Evolutionary conservation across 768 basidiomycete species (phyloP).

Genomic region (Serendipita sp.): DNA sequence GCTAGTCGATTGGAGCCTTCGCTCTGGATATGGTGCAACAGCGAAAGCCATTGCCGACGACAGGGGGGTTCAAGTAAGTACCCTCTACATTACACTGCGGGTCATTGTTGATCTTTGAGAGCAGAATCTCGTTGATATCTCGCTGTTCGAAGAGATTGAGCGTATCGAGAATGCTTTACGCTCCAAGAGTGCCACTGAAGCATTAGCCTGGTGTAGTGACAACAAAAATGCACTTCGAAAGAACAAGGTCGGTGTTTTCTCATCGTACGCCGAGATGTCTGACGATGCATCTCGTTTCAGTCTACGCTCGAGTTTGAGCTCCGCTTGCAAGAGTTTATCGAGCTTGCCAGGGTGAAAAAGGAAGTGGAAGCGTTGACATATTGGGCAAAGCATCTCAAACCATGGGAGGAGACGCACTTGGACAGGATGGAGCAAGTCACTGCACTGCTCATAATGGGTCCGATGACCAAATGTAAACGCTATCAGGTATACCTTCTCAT

Average conservation of each 20-base stretch:
- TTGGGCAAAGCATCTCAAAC: conserved; percentile 57
- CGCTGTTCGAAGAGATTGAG: conserved; percentile 71
- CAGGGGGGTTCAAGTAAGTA: conserved; percentile 59
- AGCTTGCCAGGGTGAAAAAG: conserved; percentile 57
- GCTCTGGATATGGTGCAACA: conserved; percentile 60
- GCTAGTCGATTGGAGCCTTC: conserved; percentile 83
- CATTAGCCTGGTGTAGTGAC: conserved; percentile 90
- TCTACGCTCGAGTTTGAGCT: conserved; percentile 93
- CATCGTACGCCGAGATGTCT: not conserved
- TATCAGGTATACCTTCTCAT: conserved; percentile 45
- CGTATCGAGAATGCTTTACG: conserved; percentile 63
- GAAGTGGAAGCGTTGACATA: conserved; percentile 69
- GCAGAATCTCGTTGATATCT: conserved; percentile 77
- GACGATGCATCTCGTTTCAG: conserved; percentile 24
- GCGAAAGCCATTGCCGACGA: conserved; percentile 63
- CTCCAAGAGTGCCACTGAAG: conserved; percentile 68
- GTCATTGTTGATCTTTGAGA: conserved; percentile 9
- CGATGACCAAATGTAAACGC: conserved; percentile 52
- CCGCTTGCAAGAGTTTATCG: conserved; percentile 90
- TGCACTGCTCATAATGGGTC: conserved; percentile 56
- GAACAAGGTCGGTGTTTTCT: conserved; percentile 44
- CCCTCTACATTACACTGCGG: conserved; percentile 10
- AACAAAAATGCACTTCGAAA: conserved; percentile 86
- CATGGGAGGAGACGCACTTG: conserved; percentile 72
- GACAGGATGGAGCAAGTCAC: conserved; percentile 61